A percentile compares a stretch with the other conserved stretches of the same genome.
Evolutionary conservation across 768 basidiomycete species (phyloP).

Genomic region (Lactarius sp.): DNA sequence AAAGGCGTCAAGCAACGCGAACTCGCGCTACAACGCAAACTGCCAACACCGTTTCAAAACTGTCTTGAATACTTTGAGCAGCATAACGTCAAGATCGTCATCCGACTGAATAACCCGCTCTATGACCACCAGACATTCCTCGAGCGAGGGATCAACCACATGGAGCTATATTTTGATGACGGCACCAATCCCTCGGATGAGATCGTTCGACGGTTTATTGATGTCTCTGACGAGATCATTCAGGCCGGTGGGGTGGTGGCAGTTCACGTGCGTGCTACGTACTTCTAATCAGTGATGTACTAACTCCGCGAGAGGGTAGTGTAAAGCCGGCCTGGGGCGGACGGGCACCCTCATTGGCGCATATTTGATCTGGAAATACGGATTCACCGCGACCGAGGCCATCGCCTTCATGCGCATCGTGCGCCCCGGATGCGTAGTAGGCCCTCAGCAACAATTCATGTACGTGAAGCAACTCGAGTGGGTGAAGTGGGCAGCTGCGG

Average conservation of each 20-base stretch:
- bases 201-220: conserved; percentile 88
- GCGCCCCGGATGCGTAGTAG: conserved; percentile 89
- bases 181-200: conserved; percentile 97
- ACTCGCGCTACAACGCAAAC: conserved; percentile 66
- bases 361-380: conserved; percentile 98
- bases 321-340: conserved; percentile 93
- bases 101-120: conserved; percentile 89
- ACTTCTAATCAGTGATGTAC: conserved; percentile 13
- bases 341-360: conserved; percentile 97
- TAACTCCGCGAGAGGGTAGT: conserved; percentile 43
- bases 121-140: conserved; percentile 81
- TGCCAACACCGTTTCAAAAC: conserved; percentile 77
- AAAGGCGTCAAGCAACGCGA: conserved; percentile 34
- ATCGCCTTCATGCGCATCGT: conserved; percentile 99
- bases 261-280: conserved; percentile 64
- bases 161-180: conserved; percentile 96
- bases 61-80: conserved; percentile 92
- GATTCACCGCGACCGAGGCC: conserved; percentile 91
- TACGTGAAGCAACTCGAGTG: conserved; percentile 92
- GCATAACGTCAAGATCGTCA: conserved; percentile 81
- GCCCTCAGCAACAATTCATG: conserved; percentile 92
- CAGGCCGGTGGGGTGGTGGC: conserved; percentile 77
- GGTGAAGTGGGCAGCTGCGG: conserved; percentile 88
- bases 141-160: conserved; percentile 81
- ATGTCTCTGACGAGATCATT: conserved; percentile 73